A percentile compares a stretch with the other conserved stretches of the same genome.
Conservation (phyloP, 352 stramenopile species). For the Pythium dissotocum region DNA sequence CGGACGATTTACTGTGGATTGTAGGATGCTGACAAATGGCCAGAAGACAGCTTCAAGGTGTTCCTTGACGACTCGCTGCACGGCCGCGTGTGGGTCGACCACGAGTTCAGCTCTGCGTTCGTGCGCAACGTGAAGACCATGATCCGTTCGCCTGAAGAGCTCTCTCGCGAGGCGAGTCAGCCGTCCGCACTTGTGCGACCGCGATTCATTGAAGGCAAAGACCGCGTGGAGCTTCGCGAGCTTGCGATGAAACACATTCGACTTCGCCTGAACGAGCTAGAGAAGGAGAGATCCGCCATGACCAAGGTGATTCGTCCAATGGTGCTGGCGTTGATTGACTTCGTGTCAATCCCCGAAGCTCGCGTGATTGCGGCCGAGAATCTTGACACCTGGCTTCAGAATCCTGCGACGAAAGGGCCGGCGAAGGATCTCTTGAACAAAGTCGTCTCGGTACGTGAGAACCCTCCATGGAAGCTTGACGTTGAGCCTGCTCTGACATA, state of each 20-base stretch:
- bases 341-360: conserved; percentile 56
- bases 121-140: conserved; percentile 81
- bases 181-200: conserved; percentile 35
- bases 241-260: conserved; percentile 74
- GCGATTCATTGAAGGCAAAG: conserved; percentile 45
- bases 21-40: conserved; percentile 56
- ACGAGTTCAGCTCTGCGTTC: conserved; percentile 78
- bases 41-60: conserved; percentile 84
- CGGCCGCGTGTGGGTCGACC: conserved; percentile 81
- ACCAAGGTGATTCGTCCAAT: conserved; percentile 69
- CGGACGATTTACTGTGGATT: background rate
- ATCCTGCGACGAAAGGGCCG: conserved; percentile 71
- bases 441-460: conserved; percentile 45
- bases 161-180: conserved; percentile 14
- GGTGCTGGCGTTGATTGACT: conserved; percentile 74
- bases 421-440: conserved; percentile 75
- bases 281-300: conserved; percentile 63
- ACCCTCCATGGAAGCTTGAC: too few relatives aligned
- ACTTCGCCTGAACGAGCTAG: conserved; percentile 57
- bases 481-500: background rate
- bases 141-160: conserved; percentile 28
- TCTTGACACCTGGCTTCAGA: conserved; percentile 78
- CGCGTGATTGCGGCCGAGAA: conserved; percentile 73
- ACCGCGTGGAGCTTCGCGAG: conserved; percentile 54
- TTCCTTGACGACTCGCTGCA: conserved; percentile 86